Evolutionary conservation across 768 basidiomycete species (phyloP).

Genomic region (Tulasnella sp.): DNA sequence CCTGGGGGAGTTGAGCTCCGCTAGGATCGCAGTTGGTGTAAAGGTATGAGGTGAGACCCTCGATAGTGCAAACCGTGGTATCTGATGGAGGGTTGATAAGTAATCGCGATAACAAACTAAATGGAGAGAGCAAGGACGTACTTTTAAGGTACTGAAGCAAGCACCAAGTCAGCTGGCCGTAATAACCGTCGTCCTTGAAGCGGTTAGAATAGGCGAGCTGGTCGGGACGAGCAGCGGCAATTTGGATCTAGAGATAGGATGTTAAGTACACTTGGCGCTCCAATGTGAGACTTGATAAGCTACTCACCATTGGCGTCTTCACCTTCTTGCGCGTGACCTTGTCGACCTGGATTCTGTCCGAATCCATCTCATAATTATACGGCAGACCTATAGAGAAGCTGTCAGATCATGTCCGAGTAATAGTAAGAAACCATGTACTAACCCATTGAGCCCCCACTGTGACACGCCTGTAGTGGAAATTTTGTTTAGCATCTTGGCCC

Average conservation of each 20-base stretch:
- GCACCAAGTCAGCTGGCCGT: neutral
- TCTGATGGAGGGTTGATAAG: neutral
- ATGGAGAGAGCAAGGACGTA: neutral
- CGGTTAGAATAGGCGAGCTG: neutral
- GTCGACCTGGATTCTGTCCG: too few relatives aligned
- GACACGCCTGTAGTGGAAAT: too few relatives aligned
- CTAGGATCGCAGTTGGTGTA: neutral
- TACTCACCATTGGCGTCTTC: too few relatives aligned
- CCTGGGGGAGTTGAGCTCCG: neutral
- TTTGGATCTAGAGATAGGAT: neutral
- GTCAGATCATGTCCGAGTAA: too few relatives aligned
- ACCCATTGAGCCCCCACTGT: too few relatives aligned
- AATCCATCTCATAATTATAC: too few relatives aligned
- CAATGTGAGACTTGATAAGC: too few relatives aligned
- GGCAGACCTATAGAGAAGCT: too few relatives aligned
- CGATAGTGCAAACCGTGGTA: neutral
- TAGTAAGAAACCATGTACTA: too few relatives aligned
- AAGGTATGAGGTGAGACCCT: neutral
- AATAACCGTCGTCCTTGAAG: neutral
- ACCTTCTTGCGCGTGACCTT: too few relatives aligned
- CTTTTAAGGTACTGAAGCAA: neutral
- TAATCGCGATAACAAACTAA: neutral
- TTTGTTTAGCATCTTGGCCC: too few relatives aligned
- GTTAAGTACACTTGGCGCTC: neutral
- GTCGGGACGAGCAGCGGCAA: neutral